These are phyloP conservation scores for Suillus lakei DNA, from an alignment of 768 basidiomycete genomes.

Conservation along the genomic window DNA sequence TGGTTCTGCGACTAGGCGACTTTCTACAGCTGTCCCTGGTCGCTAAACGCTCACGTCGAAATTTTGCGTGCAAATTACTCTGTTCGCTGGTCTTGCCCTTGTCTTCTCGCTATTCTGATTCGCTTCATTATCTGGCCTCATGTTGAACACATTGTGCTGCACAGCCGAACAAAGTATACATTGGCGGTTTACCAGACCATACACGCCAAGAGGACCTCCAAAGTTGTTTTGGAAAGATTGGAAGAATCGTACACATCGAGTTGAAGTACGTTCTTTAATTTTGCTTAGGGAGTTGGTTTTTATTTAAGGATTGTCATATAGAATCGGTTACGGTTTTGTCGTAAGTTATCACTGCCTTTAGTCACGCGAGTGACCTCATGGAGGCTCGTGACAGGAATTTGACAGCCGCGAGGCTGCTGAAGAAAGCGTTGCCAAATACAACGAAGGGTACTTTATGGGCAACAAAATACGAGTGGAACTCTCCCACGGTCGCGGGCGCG, in stretches of 20 bases:
- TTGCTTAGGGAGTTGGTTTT: slow-evolving; percentile 16
- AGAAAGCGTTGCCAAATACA: slow-evolving; percentile 85
- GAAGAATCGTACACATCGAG: slow-evolving; percentile 75
- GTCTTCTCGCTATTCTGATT: slow-evolving; percentile 51
- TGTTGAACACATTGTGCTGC: slow-evolving; percentile 69
- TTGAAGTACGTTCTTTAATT: slow-evolving; percentile 67
- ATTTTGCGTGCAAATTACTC: slow-evolving; percentile 13
- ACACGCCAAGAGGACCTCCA: slow-evolving; percentile 85
- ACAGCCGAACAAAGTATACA: slow-evolving; percentile 93
- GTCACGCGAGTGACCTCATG: slow-evolving; percentile 13
- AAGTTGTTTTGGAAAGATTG: slow-evolving; percentile 87
- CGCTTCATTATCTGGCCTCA: slow-evolving; percentile 55
- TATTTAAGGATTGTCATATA: slow-evolving; percentile 33
- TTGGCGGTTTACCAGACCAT: slow-evolving; percentile 87
- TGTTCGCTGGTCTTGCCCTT: slow-evolving; percentile 42
- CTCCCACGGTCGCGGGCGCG: slow-evolving; percentile 82
- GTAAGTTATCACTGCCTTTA: slow-evolving; percentile 48
- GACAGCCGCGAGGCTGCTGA: slow-evolving; percentile 81
- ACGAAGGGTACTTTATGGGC: slow-evolving; percentile 91
- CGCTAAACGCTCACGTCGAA: slow-evolving; percentile 12
- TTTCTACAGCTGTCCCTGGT: slow-evolving; percentile 9
- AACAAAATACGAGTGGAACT: slow-evolving; percentile 90
- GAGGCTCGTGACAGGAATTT: slow-evolving; percentile 64
- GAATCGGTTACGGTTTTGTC: slow-evolving; percentile 89
- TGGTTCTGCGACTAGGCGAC: slow-evolving; percentile 11